phyloP scores from a whole-genome alignment of 345 rosid species.

The Gossypium bickii region DNA sequence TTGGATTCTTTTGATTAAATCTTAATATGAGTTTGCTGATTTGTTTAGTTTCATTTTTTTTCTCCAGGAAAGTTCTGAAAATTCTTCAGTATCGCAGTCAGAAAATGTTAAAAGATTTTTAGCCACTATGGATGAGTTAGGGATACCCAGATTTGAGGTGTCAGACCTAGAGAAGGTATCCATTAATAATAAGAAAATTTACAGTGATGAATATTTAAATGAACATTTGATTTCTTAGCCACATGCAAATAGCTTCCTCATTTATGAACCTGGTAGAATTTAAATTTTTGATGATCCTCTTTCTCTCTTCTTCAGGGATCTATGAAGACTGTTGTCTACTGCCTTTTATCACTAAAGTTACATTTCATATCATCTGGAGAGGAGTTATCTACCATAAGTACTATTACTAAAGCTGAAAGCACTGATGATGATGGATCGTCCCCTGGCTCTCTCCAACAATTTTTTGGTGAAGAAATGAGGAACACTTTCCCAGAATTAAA shows the following conservation, averaged over 20 bases:
- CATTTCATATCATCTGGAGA: slow-evolving; percentile 28
- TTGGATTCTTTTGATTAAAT: not conserved
- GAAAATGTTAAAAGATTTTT: slow-evolving; percentile 59
- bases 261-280: not conserved
- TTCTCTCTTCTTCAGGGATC: slow-evolving; percentile 39
- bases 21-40: not conserved
- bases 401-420: slow-evolving; percentile 22
- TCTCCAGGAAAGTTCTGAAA: slow-evolving; percentile 45
- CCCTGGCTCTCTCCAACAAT: slow-evolving; percentile 29
- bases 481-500: slow-evolving; percentile 43
- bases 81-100: slow-evolving; percentile 25
- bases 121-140: slow-evolving; percentile 55
- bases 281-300: not conserved
- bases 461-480: slow-evolving; percentile 47
- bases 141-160: slow-evolving; percentile 58
- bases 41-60: slow-evolving; percentile 16
- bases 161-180: slow-evolving; percentile 82
- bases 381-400: slow-evolving; percentile 6
- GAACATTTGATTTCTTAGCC: slow-evolving; percentile 1
- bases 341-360: slow-evolving; percentile 39
- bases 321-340: slow-evolving; percentile 45
- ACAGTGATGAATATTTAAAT: not conserved
- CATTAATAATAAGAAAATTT: not conserved
- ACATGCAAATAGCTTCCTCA: not conserved
- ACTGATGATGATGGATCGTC: slow-evolving; percentile 20